Percentiles rank a stretch among this genome's conserved stretches.
Evolutionary conservation across 352 stramenopile genomes (phyloP).

Genomic region (Globisporangium nodosum): DNA sequence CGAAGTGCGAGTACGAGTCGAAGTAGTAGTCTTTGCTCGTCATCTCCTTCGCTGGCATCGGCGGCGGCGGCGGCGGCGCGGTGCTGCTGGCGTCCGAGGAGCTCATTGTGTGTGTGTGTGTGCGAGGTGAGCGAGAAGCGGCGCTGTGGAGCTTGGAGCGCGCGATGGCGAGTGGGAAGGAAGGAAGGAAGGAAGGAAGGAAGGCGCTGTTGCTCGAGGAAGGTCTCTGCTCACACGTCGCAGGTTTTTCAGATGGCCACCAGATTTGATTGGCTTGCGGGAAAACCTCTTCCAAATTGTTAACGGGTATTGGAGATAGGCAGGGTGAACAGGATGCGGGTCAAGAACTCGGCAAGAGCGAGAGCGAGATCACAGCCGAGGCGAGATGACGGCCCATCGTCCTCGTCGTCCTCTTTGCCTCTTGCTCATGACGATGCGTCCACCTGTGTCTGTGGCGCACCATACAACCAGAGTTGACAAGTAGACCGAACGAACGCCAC

Average conservation of each 20-base stretch:
- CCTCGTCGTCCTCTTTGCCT: too few species aligned
- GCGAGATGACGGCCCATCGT: too few species aligned
- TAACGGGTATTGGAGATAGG: neutral
- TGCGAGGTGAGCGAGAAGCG: too few species aligned
- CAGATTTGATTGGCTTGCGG: conserved; percentile 8
- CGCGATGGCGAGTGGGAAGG: conserved; percentile 1
- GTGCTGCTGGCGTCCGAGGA: conserved; percentile 8
- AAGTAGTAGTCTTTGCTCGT: conserved; percentile 98
- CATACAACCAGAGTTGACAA: neutral
- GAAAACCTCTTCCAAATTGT: neutral
- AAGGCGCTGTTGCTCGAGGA: neutral
- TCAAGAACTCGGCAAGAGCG: too few species aligned
- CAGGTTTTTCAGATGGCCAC: conserved; percentile 3
- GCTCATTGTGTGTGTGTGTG: conserved; percentile 20
- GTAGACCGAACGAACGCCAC: neutral
- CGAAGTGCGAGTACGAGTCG: conserved; percentile 97
- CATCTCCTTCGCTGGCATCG: conserved; percentile 41
- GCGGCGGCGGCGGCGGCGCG: conserved; percentile 11
- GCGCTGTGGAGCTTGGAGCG: conserved; percentile 2
- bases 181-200: neutral
- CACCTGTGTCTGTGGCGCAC: neutral
- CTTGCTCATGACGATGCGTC: too few species aligned
- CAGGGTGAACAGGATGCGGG: neutral
- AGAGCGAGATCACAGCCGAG: too few species aligned
- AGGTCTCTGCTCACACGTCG: conserved; percentile 7